These are phyloP conservation scores for Pelagophyceae sp. DNA, from an alignment of 352 stramenopile genomes.

Conservation along the genomic window DNA sequence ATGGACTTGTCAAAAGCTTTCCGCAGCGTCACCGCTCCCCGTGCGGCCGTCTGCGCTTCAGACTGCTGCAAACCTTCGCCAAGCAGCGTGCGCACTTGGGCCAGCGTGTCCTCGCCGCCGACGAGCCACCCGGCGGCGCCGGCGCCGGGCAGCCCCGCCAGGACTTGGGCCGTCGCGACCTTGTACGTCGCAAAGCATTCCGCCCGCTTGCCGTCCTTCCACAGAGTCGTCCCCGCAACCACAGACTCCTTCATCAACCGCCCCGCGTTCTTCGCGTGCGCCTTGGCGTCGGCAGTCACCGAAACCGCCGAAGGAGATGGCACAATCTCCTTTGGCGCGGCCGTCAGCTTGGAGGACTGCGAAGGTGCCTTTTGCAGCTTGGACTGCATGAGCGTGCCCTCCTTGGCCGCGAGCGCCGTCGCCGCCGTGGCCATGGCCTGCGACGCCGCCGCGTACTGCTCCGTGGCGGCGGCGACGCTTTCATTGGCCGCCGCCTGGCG, in stretches of 20 bases:
- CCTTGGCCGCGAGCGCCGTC: too few relatives aligned
- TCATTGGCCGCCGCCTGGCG: neutral
- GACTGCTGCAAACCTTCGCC: neutral
- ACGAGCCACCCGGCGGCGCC: neutral
- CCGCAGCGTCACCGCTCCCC: conserved; percentile 30
- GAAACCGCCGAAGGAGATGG: neutral
- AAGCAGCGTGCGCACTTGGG: neutral
- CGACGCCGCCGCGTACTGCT: neutral
- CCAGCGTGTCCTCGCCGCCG: conserved; percentile 7
- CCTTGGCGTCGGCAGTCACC: neutral
- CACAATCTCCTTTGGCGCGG: neutral
- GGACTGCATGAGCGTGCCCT: too few relatives aligned
- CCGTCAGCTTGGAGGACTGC: neutral
- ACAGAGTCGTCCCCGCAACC: conserved; percentile 32
- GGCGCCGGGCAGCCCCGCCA: conserved; percentile 24
- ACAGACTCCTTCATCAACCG: conserved; percentile 22
- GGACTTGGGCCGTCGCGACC: conserved; percentile 18
- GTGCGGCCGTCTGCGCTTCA: conserved; percentile 18
- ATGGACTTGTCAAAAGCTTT: conserved; percentile 36
- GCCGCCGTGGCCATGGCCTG: neutral
- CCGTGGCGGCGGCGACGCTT: neutral
- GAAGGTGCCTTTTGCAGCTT: too few relatives aligned
- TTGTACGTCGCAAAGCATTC: conserved; percentile 37
- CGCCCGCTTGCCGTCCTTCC: conserved; percentile 30
- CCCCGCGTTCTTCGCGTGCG: neutral